Evolutionary conservation across 495 filamentous ascomycete genomes (phyloP).

Genomic region (Penicillium manginii): DNA sequence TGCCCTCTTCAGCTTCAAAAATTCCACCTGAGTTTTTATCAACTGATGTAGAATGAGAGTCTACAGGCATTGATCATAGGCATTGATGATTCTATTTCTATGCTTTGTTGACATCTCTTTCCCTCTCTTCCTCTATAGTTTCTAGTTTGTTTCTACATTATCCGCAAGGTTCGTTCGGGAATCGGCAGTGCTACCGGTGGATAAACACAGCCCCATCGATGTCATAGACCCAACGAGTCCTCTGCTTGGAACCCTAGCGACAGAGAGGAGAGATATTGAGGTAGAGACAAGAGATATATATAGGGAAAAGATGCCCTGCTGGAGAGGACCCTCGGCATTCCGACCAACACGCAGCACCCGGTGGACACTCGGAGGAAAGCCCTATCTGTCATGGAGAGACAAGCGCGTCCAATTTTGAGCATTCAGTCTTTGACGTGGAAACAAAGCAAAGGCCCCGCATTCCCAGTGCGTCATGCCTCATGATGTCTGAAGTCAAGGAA

Average conservation of each 20-base stretch:
- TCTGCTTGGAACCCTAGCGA: not conserved
- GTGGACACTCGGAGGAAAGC: not conserved
- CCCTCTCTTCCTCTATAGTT: not conserved
- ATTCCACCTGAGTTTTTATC: conserved; percentile 22
- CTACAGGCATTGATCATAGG: no score
- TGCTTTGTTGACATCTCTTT: not conserved
- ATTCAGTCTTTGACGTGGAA: conserved; percentile 20
- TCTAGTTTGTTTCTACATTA: not conserved
- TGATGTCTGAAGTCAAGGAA: not conserved
- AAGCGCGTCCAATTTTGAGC: conserved; percentile 4
- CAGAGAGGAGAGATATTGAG: not conserved
- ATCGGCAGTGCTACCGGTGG: conserved; percentile 13
- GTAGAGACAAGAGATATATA: no score
- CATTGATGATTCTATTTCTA: no score
- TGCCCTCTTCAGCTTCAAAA: conserved; percentile 26
- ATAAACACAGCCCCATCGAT: conserved; percentile 30
- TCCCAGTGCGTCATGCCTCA: conserved; percentile 22
- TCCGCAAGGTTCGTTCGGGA: conserved; percentile 6
- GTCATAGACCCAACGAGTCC: conserved; percentile 19
- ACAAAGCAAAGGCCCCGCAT: conserved; percentile 31
- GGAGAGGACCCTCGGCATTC: conserved; percentile 6
- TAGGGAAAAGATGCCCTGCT: not conserved
- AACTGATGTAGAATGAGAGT: no score
- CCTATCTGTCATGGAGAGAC: conserved; percentile 10
- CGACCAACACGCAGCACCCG: not conserved